Evolutionary conservation across 169 alveolate species (phyloP), one percentile per base, ranked within the genome.

Genomic region (Plasmodium relictum): DNA sequence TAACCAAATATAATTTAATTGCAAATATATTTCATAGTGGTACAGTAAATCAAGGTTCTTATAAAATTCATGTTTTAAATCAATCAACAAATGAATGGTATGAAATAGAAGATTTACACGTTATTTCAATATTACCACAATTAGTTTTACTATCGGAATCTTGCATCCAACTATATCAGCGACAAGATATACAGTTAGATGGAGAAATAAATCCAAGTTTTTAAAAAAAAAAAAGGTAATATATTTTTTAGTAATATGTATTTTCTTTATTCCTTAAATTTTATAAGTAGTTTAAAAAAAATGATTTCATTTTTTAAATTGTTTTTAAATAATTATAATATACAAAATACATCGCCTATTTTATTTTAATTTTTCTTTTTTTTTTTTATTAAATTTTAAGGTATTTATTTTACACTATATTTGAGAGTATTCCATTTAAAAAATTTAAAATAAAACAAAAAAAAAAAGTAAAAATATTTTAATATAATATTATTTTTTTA

Each of bases 11-110:
- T 92, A 97, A 98, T 68, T 92, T 98, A 80, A 93, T 97, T 16
- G 97, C 99, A 1, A 98, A 97, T 91, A 96, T 98, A 20, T 96
- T 98, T 92, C 99, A 98, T 94, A 98, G 97, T 73, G 99, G 99
- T 24, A 93, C 96, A 52, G 98, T 99, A n/a, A 95, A 96, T 44
- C 96, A 92, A 52, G 99, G 99, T 8, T 91, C 93, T 41, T 99
- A 96, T 95, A 96, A 96, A 92, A 96, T 97, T 18, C 99, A 98
- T 86, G 97, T 97, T 4, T 83, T 90, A 70, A 96, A 96, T 59
- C 95, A 95, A 93, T 97, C 98, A 44, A 93, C 98, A 61, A 96
- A 97, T 69, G 97, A 96, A 88, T 98, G 99, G 99, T 97, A 94
- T 91, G 99, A 98, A 92, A 96, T 98, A 74, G 98, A 98, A 86